These are phyloP conservation scores for Blepharisma stoltei DNA, from an alignment of 73 alveolate genomes.

Conservation along the genomic window DNA sequence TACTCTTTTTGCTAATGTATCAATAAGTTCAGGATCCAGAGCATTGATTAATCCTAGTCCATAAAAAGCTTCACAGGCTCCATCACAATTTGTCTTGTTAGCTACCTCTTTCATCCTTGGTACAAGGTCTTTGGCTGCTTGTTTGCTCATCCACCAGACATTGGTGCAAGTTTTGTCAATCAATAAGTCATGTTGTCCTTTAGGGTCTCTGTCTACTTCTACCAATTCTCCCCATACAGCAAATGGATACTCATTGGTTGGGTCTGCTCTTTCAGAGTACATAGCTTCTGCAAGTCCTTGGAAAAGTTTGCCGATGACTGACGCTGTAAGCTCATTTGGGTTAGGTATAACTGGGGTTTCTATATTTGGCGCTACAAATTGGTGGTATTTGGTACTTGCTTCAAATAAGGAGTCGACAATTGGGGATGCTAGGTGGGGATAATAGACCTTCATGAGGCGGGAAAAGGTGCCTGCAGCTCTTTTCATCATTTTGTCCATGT, in stretches of 20 bases:
- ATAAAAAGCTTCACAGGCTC: neutral
- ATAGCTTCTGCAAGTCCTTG: neutral
- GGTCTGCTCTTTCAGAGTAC: neutral
- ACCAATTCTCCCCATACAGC: neutral
- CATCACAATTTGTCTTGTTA: neutral
- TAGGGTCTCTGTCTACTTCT: neutral
- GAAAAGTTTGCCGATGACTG: neutral
- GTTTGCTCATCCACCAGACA: neutral
- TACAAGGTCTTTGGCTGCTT: neutral
- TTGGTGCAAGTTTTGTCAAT: slow-evolving; percentile 11
- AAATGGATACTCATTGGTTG: neutral
- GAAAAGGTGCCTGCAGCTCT: slow-evolving; percentile 22
- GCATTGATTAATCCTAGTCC: slow-evolving; percentile 3
- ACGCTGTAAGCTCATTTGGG: neutral
- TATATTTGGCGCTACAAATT: neutral
- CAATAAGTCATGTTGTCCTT: neutral
- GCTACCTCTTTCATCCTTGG: neutral
- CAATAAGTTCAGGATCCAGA: neutral
- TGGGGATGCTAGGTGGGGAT: neutral
- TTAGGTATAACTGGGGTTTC: slow-evolving; percentile 3
- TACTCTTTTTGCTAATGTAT: neutral
- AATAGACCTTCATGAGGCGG: neutral
- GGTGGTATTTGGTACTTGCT: neutral
- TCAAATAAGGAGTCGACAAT: slow-evolving; percentile 19
- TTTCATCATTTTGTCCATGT: slow-evolving; percentile 19